Base-by-base conservation (phyloP, 192 early-diverging fungal species). In the Umbelopsis ramanniana region DNA sequence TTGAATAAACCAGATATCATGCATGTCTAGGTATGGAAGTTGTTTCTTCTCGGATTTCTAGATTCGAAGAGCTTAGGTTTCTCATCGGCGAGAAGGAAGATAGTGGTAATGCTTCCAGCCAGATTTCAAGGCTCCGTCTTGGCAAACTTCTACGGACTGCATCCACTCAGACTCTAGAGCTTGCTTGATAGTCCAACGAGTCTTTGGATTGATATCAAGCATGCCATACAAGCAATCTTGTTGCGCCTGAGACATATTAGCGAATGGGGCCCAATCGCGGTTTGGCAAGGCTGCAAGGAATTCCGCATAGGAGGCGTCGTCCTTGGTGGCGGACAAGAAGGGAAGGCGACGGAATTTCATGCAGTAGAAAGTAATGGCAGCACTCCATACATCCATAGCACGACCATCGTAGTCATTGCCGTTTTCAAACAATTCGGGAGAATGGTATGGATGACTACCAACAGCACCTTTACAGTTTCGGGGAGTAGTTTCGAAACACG, bases 381-480 rank as follows among this genome's bases (percentile, higher is more conserved):
- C 89, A 52, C 77, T 79, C 96, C 96, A 98, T 43, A 98, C 84
- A 77, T 98, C 96, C 24, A 94, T 91, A 35, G 85, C 79, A 75
- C 94, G 91, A 9, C 90, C 92, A 78, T 98, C 95, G 73, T 98
- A 98, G 72, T 95, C 93, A 73, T 90, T 89, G 69, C 67, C 67
- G 24, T 67, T 23, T 35, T 63, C 46, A 70, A 89, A 93, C 75
- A 86, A 84, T 82, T 97, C 97, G 9, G 97, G 97, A 15, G 97
- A 93, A 85, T 97, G 97, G 77, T 99, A 99, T 9, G 97, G 97
- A 55, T 94, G 93, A 6, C 91, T 93, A n/a, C 97, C 97, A 76
- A 93, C 95, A 46, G 94, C 79, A 12, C 97, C 97, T 69, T 87
- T 86, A 66, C 93, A 93, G 50, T 92, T 88, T 69, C 91, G 91